phyloP scores from a whole-genome alignment of 345 rosid genomes.

The Pistacia integerrima region DNA sequence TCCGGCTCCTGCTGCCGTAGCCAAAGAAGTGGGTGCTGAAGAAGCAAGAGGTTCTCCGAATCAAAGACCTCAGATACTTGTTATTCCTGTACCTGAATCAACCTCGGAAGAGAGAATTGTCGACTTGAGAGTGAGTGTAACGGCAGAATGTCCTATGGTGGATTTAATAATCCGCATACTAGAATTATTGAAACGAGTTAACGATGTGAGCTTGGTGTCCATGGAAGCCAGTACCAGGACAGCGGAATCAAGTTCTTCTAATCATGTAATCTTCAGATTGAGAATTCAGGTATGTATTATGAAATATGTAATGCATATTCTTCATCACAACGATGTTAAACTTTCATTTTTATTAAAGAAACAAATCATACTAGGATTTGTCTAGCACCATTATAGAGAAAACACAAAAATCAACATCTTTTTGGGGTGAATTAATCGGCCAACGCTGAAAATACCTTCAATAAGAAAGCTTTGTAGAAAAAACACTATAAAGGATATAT shows the following conservation, averaged over 20 bases:
- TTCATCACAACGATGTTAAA: background rate
- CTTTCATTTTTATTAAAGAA: background rate
- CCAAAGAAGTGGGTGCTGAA: constrained; percentile 1
- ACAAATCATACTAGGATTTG: too few relatives aligned
- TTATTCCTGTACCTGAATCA: constrained; percentile 39
- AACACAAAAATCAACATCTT: too few relatives aligned
- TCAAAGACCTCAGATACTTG: constrained; percentile 41
- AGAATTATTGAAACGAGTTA: constrained; percentile 60
- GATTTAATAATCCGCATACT: constrained; percentile 54
- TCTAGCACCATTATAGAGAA: too few relatives aligned
- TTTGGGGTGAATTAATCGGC: too few relatives aligned
- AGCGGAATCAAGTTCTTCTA: constrained; percentile 27
- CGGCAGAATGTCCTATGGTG: constrained; percentile 38
- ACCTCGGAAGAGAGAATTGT: constrained; percentile 42
- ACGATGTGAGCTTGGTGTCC: constrained; percentile 53
- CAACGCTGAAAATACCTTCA: too few relatives aligned
- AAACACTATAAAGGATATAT: too few relatives aligned
- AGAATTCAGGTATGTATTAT: constrained; percentile 51
- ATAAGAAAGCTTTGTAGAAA: too few relatives aligned
- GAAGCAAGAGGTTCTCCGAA: constrained; percentile 19
- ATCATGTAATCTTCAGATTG: constrained; percentile 47
- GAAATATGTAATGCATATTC: background rate
- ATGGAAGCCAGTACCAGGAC: constrained; percentile 46
- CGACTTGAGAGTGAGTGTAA: constrained; percentile 52
- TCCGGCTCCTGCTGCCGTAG: constrained; percentile 14